Percentiles rank a stretch among this genome's conserved stretches.
phyloP scores from a whole-genome alignment of 192 early-diverging fungal genomes.

The Geranomyces variabilis region DNA sequence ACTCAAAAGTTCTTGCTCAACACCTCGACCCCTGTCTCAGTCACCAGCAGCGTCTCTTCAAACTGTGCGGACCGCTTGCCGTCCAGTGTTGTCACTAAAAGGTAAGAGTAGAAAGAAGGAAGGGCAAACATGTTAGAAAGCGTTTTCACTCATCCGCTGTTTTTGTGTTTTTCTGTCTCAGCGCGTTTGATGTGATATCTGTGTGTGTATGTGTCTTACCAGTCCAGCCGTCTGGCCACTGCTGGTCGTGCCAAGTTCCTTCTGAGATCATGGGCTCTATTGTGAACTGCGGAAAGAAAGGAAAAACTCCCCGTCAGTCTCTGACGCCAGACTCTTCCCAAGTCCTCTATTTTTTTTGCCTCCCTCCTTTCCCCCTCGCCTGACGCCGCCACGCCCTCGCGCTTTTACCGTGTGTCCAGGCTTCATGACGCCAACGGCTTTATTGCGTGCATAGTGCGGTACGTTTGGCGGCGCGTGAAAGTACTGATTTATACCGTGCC shows the following conservation, averaged over 20 bases:
- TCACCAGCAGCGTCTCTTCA: constrained; percentile 93
- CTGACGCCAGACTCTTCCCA: too few species aligned
- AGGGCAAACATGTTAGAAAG: background rate
- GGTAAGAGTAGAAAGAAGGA: background rate
- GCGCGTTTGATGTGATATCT: background rate
- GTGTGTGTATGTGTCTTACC: constrained; percentile 38
- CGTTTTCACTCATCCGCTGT: too few species aligned
- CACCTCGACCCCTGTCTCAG: constrained; percentile 88
- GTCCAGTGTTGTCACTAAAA: constrained; percentile 67
- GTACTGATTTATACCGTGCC: constrained; percentile 85
- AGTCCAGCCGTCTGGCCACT: constrained; percentile 77
- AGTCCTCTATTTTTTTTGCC: background rate
- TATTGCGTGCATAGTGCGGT: constrained; percentile 95
- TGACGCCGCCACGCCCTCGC: background rate
- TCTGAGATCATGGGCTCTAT: constrained; percentile 99
- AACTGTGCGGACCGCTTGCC: constrained; percentile 97
- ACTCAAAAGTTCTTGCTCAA: constrained; percentile 52
- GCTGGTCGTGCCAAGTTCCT: constrained; percentile 60
- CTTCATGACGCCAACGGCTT: constrained; percentile 95
- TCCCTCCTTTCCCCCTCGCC: too few species aligned
- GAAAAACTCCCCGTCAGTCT: too few species aligned
- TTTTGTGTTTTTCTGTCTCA: too few species aligned
- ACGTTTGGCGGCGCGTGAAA: constrained; percentile 93
- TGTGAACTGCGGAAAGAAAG: constrained; percentile 65
- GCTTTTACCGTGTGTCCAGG: constrained; percentile 72